These are phyloP conservation scores for Phlegmacium glaucopus DNA, from an alignment of 768 basidiomycete genomes.

Conservation along the genomic window DNA sequence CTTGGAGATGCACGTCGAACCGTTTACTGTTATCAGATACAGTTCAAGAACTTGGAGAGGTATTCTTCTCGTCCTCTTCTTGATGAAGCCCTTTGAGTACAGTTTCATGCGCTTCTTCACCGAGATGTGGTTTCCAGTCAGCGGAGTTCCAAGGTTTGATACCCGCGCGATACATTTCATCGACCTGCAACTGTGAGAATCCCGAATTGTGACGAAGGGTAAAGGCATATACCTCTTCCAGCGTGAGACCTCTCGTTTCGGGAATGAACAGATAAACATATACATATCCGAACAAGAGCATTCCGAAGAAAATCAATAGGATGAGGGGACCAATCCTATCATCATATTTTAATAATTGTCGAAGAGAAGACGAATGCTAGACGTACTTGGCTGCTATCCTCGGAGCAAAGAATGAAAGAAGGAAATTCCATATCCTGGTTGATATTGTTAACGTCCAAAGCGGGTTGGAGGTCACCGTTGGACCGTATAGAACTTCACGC, in stretches of 20 bases:
- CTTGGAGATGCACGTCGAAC: no score
- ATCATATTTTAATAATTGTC: neutral
- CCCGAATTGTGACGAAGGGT: neutral
- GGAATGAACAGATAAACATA: slow-evolving; percentile 79
- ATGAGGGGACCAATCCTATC: slow-evolving; percentile 71
- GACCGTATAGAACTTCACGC: neutral
- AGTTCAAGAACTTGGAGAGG: neutral
- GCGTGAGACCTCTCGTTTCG: slow-evolving; percentile 74
- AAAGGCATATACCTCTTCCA: slow-evolving; percentile 54
- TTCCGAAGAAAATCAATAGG: slow-evolving; percentile 72
- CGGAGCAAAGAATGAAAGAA: slow-evolving; percentile 70
- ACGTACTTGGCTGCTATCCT: slow-evolving; percentile 54
- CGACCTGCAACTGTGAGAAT: slow-evolving; percentile 41
- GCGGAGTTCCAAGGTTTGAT: slow-evolving; percentile 65
- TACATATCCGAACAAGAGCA: slow-evolving; percentile 63
- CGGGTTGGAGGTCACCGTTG: neutral
- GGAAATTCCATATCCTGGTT: slow-evolving; percentile 73
- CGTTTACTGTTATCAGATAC: neutral
- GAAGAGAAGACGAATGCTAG: neutral
- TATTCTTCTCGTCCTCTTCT: slow-evolving; percentile 12
- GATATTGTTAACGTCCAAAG: neutral
- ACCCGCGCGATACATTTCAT: slow-evolving; percentile 69
- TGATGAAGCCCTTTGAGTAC: slow-evolving; percentile 12
- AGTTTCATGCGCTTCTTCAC: slow-evolving; percentile 37
- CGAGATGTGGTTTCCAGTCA: slow-evolving; percentile 52